Base-by-base conservation (phyloP, 2,329 filamentous ascomycete species). In the Diaporthe sp. region DNA sequence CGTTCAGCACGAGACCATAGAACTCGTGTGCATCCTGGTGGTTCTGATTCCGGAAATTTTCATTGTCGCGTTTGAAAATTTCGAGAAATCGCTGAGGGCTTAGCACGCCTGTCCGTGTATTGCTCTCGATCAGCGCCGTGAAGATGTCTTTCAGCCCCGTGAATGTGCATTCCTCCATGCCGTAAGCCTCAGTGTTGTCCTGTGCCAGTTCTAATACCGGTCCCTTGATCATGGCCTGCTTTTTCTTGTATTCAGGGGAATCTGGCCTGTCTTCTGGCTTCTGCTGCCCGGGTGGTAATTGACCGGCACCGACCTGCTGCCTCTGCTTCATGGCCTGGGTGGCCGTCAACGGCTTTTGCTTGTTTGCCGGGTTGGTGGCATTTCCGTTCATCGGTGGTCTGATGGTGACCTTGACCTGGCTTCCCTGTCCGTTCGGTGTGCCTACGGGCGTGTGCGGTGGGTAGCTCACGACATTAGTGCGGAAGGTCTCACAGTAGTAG, bases 21-120 rank as follows among this genome's bases (percentile, higher is more conserved):
- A 99, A 99, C 82, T 99, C 97, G 84, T 99, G 97, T 1, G 97
- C 97, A 83, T 99, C 97, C 83, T 99, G 97, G 84, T 99, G 97
- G 94, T 98, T 98, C 5, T 96, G 94, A 53, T 95, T 96, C 75
- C 95, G 92, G 81, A 99, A 99, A 93, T 98, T 96, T 84, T 99
- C 97, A 82, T 99, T 98, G 80, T 98, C 95, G 77, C 94, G 92
- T 82, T 96, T 95, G 81, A 99, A 92, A 37, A 98, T 96, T 82
- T 99, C 96, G 49, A 99, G 88, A 78, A 99, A 98, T 77, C 96
- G 93, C 80, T 96, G 93, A 1, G 97, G 97, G 81, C 96, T 98
- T 57, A 98, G 90, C 15, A 99, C 95, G 22, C 97, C 97, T 9
- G 94, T 97, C 74, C 95, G 92, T 55, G 94, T 94, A 76, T 91